Base-by-base conservation (phyloP, 805 yeast genomes). In the Wickerhamomyces strasburgensis region DNA sequence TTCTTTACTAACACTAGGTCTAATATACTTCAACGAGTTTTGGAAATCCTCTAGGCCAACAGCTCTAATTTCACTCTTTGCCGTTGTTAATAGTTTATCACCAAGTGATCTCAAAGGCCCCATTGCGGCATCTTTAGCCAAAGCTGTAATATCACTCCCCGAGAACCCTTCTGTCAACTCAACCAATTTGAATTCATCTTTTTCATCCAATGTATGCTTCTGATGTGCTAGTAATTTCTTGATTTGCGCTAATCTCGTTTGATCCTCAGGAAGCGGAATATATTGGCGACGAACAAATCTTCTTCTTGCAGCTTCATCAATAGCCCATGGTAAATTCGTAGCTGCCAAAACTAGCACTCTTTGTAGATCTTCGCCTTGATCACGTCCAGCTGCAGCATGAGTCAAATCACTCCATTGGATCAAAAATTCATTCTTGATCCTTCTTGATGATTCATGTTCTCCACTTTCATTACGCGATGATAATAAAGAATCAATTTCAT, bases 51-150 rank as follows among this genome's bases (percentile, higher is more conserved):
- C 64, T 34, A 87, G 61, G 16, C 70, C 67, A 35, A 93, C 75
- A 0, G 95, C 80, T 37, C 98, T 66, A 38, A 90, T 88, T 41
- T 77, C 78, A 37, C 82, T 85, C 25, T 86, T 78, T 2, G 85
- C 69, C 0, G 78, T 73, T 29, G 68, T 63, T 45, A 90, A 67
- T 38, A 90, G 70, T 31, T 81, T 78, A 41, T 90, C 97, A 2
- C 98, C 97, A 17, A 90, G 64, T 28, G 87, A 82, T 45, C 98
- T 70, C 26, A 93, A 65, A 2, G 98, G 98, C 1, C 96, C 96
- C 97, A 90, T 89, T 1, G 98, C 97, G 3, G 96, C 94, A 58
- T 90, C 97, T 60, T 89, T 93, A 2, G 97, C 95, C 42, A 90
- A 61, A 1, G 96, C 89, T 0, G 97, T 88, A 29, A 90, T 73